Percentiles rank a stretch among this genome's conserved stretches.
Evolutionary conservation across 768 basidiomycete genomes (phyloP).

Genomic region (Phaeotremella fagi): DNA sequence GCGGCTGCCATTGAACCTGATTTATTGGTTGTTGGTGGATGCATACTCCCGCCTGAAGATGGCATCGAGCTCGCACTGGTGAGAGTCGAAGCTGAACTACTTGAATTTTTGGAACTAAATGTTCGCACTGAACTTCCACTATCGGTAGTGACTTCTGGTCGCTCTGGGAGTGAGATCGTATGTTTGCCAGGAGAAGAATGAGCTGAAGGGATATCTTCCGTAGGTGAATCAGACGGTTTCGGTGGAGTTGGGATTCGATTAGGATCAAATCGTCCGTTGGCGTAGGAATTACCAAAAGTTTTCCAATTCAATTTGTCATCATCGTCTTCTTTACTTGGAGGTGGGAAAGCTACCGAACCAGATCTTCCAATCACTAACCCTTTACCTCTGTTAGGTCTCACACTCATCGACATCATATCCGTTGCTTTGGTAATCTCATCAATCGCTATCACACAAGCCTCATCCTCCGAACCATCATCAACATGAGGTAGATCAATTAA

Average conservation of each 20-base stretch:
- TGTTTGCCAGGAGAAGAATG: slow-evolving; percentile 30
- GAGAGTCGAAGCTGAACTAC: slow-evolving; percentile 11
- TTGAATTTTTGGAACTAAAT: not conserved
- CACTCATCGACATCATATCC: slow-evolving; percentile 21
- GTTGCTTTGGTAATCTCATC: slow-evolving; percentile 16
- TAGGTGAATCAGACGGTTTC: slow-evolving; percentile 4
- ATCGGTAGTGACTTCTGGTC: not conserved
- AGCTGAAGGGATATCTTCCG: slow-evolving; percentile 12
- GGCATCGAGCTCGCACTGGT: slow-evolving; percentile 30
- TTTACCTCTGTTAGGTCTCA: slow-evolving; percentile 3
- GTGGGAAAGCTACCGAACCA: slow-evolving; percentile 5
- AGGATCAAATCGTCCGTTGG: slow-evolving; percentile 42
- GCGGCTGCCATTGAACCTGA: slow-evolving; percentile 10
- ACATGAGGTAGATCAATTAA: slow-evolving; percentile 2
- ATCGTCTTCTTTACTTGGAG: not conserved
- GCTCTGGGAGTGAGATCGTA: slow-evolving; percentile 3
- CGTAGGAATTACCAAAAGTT: slow-evolving; percentile 38
- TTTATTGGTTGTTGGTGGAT: slow-evolving; percentile 1
- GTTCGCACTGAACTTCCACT: slow-evolving; percentile 4
- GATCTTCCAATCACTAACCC: slow-evolving; percentile 18
- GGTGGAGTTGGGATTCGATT: slow-evolving; percentile 39
- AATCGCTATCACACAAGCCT: slow-evolving; percentile 1
- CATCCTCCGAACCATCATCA: not conserved
- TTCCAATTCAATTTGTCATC: slow-evolving; percentile 22
- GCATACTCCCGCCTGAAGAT: slow-evolving; percentile 11